phyloP scores from a whole-genome alignment of 352 stramenopile species.

The Discostella stelligera region DNA sequence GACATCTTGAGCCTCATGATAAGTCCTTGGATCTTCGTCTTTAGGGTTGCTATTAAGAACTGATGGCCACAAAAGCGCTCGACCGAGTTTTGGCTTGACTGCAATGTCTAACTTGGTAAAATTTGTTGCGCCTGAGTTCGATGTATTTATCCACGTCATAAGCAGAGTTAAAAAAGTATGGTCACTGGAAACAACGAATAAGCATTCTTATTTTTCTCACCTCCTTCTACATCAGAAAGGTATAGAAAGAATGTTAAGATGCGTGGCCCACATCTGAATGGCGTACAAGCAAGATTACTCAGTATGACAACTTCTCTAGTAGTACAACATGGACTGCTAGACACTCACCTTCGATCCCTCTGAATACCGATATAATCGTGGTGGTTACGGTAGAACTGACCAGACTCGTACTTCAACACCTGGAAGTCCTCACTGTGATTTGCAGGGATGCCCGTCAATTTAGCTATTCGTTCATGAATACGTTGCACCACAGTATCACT shows the following conservation, averaged over 20 bases:
- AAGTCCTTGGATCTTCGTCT: slow-evolving; percentile 66
- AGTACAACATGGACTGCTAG: slow-evolving; percentile 13
- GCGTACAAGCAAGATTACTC: slow-evolving; percentile 31
- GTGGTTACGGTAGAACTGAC: slow-evolving; percentile 67
- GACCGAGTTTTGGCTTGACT: slow-evolving; percentile 59
- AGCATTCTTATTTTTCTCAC: slow-evolving; percentile 8
- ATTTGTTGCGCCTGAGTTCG: slow-evolving; percentile 44
- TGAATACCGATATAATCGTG: slow-evolving; percentile 51
- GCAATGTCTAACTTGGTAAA: slow-evolving; percentile 71
- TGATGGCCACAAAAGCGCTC: slow-evolving; percentile 81
- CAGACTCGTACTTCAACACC: slow-evolving; percentile 74
- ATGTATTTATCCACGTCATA: neutral
- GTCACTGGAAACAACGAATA: neutral
- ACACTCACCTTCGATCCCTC: slow-evolving; percentile 44
- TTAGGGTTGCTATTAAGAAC: slow-evolving; percentile 72
- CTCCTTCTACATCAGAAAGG: slow-evolving; percentile 80
- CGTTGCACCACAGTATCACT: slow-evolving; percentile 27
- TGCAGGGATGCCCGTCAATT: slow-evolving; percentile 57
- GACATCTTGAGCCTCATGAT: slow-evolving; percentile 80
- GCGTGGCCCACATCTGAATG: slow-evolving; percentile 70
- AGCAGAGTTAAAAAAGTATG: slow-evolving; percentile 17
- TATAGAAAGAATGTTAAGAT: slow-evolving; percentile 87
- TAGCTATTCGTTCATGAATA: slow-evolving; percentile 56
- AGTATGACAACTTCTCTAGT: too few species aligned
- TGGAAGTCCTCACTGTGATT: slow-evolving; percentile 84